phyloP scores from a whole-genome alignment of 768 basidiomycete species.

The Cantharellus anzutake region DNA sequence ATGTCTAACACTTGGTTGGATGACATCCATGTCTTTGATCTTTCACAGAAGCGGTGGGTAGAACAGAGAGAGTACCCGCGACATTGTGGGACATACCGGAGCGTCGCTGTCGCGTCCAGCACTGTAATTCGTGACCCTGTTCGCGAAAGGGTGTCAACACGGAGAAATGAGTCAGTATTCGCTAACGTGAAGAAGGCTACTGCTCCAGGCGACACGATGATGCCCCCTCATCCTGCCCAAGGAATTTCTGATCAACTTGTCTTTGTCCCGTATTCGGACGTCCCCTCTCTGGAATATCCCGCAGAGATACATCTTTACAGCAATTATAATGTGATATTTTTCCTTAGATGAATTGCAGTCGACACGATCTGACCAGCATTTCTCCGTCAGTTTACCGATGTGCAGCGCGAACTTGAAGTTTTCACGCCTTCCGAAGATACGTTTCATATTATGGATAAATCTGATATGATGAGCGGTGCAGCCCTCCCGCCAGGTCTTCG shows the following conservation, averaged over 20 bases:
- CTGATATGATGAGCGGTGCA: slow-evolving; percentile 52
- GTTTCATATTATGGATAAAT: slow-evolving; percentile 66
- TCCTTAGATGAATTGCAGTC: no score
- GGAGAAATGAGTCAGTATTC: slow-evolving; percentile 18
- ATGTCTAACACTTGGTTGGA: slow-evolving; percentile 86
- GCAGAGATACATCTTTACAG: slow-evolving; percentile 84
- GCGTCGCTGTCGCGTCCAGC: slow-evolving; percentile 65
- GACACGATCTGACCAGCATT: no score
- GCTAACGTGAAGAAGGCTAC: slow-evolving; percentile 16
- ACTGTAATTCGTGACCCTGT: slow-evolving; percentile 48
- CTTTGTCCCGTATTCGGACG: slow-evolving; percentile 60
- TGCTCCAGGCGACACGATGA: background rate
- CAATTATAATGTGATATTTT: slow-evolving; percentile 70
- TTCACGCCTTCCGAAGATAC: slow-evolving; percentile 48
- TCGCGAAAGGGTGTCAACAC: slow-evolving; percentile 25
- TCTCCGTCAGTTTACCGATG: slow-evolving; percentile 91
- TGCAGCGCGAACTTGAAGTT: slow-evolving; percentile 86
- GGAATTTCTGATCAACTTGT: slow-evolving; percentile 19
- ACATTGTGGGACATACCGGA: slow-evolving; percentile 94
- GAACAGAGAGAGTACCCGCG: slow-evolving; percentile 63
- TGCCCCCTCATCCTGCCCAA: slow-evolving; percentile 2
- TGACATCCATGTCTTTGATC: slow-evolving; percentile 80
- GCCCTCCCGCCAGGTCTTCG: slow-evolving; percentile 86
- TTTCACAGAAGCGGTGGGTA: slow-evolving; percentile 54
- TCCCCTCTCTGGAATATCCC: slow-evolving; percentile 53